A percentile compares a stretch with the other conserved stretches of the same genome.
Evolutionary conservation across 2,329 filamentous ascomycete species (phyloP).

Genomic region (Xylaria sp.): DNA sequence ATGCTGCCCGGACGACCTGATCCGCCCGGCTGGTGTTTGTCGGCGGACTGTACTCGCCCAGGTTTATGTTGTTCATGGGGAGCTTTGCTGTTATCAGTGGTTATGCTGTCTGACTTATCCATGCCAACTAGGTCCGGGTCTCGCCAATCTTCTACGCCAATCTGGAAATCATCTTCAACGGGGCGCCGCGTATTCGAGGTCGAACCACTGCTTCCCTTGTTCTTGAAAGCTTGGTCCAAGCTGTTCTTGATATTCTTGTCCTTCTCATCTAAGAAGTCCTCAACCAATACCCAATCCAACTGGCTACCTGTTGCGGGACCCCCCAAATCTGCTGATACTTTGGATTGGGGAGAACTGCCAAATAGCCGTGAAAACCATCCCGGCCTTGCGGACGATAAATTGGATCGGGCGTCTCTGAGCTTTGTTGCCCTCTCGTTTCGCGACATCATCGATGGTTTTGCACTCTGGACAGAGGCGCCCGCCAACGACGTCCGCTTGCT

Average conservation of each 20-base stretch:
- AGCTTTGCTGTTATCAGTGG: slow-evolving; percentile 40
- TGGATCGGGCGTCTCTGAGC: slow-evolving; percentile 35
- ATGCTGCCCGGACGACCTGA: slow-evolving; percentile 71
- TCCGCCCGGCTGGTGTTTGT: slow-evolving; percentile 39
- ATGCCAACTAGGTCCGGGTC: slow-evolving; percentile 72
- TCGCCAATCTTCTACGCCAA: slow-evolving; percentile 86
- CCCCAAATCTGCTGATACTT: slow-evolving; percentile 59
- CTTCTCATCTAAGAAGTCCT: slow-evolving; percentile 67
- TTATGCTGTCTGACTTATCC: slow-evolving; percentile 27
- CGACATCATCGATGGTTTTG: slow-evolving; percentile 37
- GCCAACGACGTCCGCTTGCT: slow-evolving; percentile 45
- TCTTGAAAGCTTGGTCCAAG: slow-evolving; percentile 46
- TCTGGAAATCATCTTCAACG: slow-evolving; percentile 69
- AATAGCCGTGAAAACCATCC: slow-evolving; percentile 56
- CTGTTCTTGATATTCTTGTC: slow-evolving; percentile 51
- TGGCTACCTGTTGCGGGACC: slow-evolving; percentile 72
- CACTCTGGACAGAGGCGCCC: slow-evolving; percentile 34
- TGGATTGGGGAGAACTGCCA: slow-evolving; percentile 41
- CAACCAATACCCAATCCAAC: slow-evolving; percentile 73
- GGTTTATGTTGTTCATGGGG: slow-evolving; percentile 30
- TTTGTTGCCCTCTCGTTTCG: slow-evolving; percentile 35
- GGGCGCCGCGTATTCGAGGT: slow-evolving; percentile 31
- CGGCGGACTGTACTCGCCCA: slow-evolving; percentile 24
- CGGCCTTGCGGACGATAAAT: slow-evolving; percentile 34
- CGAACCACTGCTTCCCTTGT: slow-evolving; percentile 32